Percentiles rank a stretch among this genome's conserved stretches.
phyloP scores from a whole-genome alignment of 805 yeast genomes.

The Blastobotrys peoriensis region DNA sequence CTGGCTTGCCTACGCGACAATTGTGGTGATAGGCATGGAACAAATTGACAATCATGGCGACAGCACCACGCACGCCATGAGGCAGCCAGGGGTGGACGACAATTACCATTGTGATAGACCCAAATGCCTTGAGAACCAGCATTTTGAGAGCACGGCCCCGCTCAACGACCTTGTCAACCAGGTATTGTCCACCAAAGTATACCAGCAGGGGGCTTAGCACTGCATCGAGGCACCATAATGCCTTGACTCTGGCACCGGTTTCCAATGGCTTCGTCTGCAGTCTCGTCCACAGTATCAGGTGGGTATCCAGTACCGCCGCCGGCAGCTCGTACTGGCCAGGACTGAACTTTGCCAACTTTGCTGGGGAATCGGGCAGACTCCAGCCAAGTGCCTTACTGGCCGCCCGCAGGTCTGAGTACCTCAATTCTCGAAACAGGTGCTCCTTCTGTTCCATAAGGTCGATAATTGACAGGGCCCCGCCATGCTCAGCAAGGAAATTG shows the following conservation, averaged over 20 bases:
- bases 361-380: not conserved
- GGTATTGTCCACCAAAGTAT: not conserved
- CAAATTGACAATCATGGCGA: not conserved
- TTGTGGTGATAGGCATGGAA: conserved; percentile 1
- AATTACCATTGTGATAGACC: not conserved
- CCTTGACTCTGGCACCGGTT: not conserved
- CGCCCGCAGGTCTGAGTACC: not conserved
- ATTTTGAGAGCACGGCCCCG: not conserved
- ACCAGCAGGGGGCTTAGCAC: not conserved
- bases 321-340: not conserved
- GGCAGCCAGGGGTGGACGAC: no score
- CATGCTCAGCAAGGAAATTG: not conserved
- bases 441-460: not conserved
- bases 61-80: not conserved
- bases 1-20: not conserved
- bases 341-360: not conserved
- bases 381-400: not conserved
- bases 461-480: not conserved
- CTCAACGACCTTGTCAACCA: not conserved
- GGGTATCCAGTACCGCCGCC: not conserved
- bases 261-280: not conserved
- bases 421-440: not conserved
- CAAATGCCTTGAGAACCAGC: not conserved
- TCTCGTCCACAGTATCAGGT: not conserved
- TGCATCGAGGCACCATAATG: no score